Conservation (phyloP, 495 filamentous ascomycete species). For the Glarea lozoyensis region DNA sequence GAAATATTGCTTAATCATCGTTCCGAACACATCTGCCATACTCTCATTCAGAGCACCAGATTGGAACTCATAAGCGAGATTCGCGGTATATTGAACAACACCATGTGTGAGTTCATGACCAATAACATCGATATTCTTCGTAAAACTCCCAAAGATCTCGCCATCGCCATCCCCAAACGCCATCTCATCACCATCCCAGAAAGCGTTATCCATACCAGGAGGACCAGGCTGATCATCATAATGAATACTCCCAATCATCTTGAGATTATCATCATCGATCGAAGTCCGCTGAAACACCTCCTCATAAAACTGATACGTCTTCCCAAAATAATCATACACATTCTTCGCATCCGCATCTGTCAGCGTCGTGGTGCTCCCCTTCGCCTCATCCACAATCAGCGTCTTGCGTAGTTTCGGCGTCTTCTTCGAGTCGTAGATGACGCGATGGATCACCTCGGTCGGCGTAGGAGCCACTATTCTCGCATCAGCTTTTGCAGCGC, state of each 20-base stretch:
- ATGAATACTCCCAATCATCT: not conserved
- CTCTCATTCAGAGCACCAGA: slow-evolving; percentile 42
- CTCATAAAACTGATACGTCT: not conserved
- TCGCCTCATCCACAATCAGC: no score
- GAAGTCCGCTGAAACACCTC: not conserved
- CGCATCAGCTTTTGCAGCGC: no score
- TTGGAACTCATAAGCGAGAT: slow-evolving; percentile 33
- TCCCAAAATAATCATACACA: slow-evolving; percentile 1
- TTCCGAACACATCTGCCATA: slow-evolving; percentile 42
- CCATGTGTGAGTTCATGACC: slow-evolving; percentile 44
- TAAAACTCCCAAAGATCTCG: not conserved
- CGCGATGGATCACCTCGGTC: no score
- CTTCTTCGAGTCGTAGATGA: no score
- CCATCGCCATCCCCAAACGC: not conserved
- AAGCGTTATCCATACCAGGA: not conserved
- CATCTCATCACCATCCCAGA: not conserved
- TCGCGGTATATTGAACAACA: slow-evolving; percentile 33
- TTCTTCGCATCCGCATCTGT: no score
- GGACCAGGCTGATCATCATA: not conserved
- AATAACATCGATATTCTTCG: slow-evolving; percentile 34
- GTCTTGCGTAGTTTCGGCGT: no score
- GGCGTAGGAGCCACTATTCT: no score
- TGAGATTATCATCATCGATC: not conserved
- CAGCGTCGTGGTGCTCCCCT: no score
- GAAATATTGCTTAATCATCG: slow-evolving; percentile 46